Base-by-base conservation (phyloP, 2,329 filamentous ascomycete genomes). In the Xylariales sp. region DNA sequence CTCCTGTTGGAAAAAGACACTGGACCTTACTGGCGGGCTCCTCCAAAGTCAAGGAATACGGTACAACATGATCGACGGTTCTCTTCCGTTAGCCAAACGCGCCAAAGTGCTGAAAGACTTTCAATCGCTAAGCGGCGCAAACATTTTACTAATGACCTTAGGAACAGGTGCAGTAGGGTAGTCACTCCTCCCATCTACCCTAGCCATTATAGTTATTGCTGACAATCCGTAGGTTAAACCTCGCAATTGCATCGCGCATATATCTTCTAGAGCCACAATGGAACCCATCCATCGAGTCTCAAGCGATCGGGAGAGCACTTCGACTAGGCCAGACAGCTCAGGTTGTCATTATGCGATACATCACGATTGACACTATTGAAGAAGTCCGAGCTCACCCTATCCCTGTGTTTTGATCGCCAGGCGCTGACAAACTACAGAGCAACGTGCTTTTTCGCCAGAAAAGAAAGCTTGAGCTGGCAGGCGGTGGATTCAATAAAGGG, bases 1-100 rank as follows among this genome's bases (percentile, higher is more conserved):
- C 61, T 78, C 76, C 6, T 76, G 62, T 32, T 80, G 78, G 78
- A 79, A 76, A n/a, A 77, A 75, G 52, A 78, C 75, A 43, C 71
- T 80, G 2, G 70, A 77, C 54, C 56, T 78, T 57, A 66, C 76
- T 16, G 72, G 70, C 43, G 57, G 63, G 30, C 71, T 77, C n/a
- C 69, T 77, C 50, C 61, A 45, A 14, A 54, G 43, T 23, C 60
- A 73, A 23, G 54, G 48, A 41, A 73, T 79, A 49, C 68, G 39
- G 48, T 76, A 72, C 60, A 53, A 67, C 18, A 75, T 74, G 2
- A 69, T 79, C 7, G 71, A 80, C 57, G 77, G 78, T 7, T 71
- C 69, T 6, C 59, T 78, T 53, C 61, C 72, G 1, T 56, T 69
- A 0, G 50, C 54, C 4, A 68, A 76, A 64, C 58, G 58, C 16